Evolutionary conservation across 805 yeast species (phyloP).

Genomic region (Dipodascopsis uninucleata): DNA sequence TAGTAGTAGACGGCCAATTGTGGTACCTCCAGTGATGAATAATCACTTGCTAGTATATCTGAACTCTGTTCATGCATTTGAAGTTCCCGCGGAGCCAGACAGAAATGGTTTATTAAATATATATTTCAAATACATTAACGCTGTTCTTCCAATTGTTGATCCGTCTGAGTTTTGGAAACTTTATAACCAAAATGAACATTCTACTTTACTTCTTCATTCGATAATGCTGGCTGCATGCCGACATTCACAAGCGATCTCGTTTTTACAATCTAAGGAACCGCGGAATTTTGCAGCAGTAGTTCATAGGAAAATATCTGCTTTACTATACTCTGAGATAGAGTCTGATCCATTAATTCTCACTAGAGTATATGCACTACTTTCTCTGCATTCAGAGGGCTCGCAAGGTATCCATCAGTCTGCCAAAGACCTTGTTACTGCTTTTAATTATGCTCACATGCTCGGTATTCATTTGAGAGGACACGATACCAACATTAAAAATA

Average conservation of each 20-base stretch:
- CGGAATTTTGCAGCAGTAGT: slow-evolving; percentile 35
- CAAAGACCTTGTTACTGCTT: slow-evolving; percentile 36
- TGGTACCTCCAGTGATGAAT: slow-evolving; percentile 17
- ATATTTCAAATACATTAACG: slow-evolving; percentile 43
- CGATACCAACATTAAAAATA: slow-evolving; percentile 28
- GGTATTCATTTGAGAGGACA: slow-evolving; percentile 40
- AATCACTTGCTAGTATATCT: slow-evolving; percentile 34
- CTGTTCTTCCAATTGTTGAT: slow-evolving; percentile 42
- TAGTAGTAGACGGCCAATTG: slow-evolving; percentile 4
- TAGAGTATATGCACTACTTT: slow-evolving; percentile 38
- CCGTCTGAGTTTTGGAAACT: slow-evolving; percentile 40
- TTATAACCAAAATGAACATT: slow-evolving; percentile 37
- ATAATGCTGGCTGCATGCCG: slow-evolving; percentile 43
- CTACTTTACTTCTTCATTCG: slow-evolving; percentile 41
- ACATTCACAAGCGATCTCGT: slow-evolving; percentile 38
- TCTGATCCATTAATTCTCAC: slow-evolving; percentile 39
- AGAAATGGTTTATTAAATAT: slow-evolving; percentile 38
- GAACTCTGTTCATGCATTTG: slow-evolving; percentile 40
- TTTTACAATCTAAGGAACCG: slow-evolving; percentile 32
- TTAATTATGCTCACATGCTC: slow-evolving; percentile 41
- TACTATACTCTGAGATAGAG: slow-evolving; percentile 40
- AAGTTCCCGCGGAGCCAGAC: slow-evolving; percentile 35
- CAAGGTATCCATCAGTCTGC: slow-evolving; percentile 30
- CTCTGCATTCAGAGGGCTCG: slow-evolving; percentile 41
- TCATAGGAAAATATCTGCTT: slow-evolving; percentile 37